Conservation (phyloP, 352 stramenopile genomes). For the Chrysophaeum taylorii region DNA sequence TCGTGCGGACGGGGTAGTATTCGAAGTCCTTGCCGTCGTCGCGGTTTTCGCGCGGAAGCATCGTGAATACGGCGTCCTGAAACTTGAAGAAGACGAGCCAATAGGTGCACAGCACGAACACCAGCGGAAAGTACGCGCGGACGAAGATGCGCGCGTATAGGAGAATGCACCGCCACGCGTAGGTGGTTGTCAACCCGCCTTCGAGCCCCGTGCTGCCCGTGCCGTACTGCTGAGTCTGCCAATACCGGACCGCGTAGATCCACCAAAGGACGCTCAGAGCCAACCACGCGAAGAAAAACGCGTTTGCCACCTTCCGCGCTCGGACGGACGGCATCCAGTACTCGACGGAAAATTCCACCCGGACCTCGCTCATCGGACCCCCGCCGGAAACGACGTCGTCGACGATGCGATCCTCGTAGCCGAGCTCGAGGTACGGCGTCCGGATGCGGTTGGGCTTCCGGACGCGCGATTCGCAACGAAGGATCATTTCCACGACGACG, state of each 20-base stretch:
- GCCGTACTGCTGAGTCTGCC: constrained; percentile 59
- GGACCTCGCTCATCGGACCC: constrained; percentile 6
- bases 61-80: constrained; percentile 63
- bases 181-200: constrained; percentile 20
- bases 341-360: constrained; percentile 59
- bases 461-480: constrained; percentile 25
- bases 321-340: constrained; percentile 64
- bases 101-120: constrained; percentile 67
- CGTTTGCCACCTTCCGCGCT: constrained; percentile 62
- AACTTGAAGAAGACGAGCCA: constrained; percentile 86
- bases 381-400: neutral
- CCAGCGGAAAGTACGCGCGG: constrained; percentile 47
- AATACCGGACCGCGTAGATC: constrained; percentile 67
- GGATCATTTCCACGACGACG: constrained; percentile 25
- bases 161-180: constrained; percentile 21
- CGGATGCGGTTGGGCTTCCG: constrained; percentile 22
- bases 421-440: constrained; percentile 32
- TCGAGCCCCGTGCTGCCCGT: constrained; percentile 55
- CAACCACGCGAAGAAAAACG: constrained; percentile 55
- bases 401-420: constrained; percentile 25
- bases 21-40: constrained; percentile 51
- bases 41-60: constrained; percentile 61
- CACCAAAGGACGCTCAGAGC: constrained; percentile 47
- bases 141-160: constrained; percentile 42
- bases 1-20: constrained; percentile 67